A percentile compares a stretch with the other conserved stretches of the same genome.
phyloP scores from a whole-genome alignment of 2,329 filamentous ascomycete genomes.

The Colletotrichum echinochloae region DNA sequence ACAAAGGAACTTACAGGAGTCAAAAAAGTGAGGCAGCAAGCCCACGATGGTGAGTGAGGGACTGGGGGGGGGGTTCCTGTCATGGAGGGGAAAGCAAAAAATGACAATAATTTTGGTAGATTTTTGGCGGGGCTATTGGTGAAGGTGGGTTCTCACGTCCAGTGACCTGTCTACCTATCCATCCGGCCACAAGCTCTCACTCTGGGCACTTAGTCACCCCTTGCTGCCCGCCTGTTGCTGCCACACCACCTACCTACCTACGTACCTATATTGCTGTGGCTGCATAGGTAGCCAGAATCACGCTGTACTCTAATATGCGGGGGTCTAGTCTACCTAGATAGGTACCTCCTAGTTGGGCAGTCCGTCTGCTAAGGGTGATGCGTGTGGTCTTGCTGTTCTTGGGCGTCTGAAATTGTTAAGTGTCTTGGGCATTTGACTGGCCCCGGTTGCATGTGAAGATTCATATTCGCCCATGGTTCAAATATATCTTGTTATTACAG shows the following conservation, averaged over 20 bases:
- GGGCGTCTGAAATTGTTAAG: slow-evolving; percentile 33
- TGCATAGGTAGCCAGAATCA: too few relatives aligned
- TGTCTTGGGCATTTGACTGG: slow-evolving; percentile 25
- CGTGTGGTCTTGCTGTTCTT: not conserved
- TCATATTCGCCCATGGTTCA: slow-evolving; percentile 6
- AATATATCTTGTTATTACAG: not conserved
- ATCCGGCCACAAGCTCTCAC: not conserved
- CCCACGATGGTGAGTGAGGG: slow-evolving; percentile 35
- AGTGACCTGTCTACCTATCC: not conserved
- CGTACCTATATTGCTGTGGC: not conserved
- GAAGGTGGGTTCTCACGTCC: not conserved
- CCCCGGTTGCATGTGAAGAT: slow-evolving; percentile 17
- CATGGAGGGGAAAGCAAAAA: slow-evolving; percentile 40
- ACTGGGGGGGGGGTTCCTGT: slow-evolving; percentile 17
- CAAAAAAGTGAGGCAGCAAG: slow-evolving; percentile 38
- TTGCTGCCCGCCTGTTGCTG: not conserved
- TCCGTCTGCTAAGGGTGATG: not conserved
- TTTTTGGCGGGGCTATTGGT: slow-evolving; percentile 38
- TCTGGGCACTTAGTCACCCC: not conserved
- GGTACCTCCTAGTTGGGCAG: not conserved
- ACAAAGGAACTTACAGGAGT: slow-evolving; percentile 33
- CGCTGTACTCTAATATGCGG: too few relatives aligned
- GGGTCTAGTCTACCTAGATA: too few relatives aligned
- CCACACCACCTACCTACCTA: not conserved
- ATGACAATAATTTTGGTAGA: slow-evolving; percentile 38